Percentiles rank a stretch among this genome's conserved stretches.
phyloP scores from a whole-genome alignment of 306 rosid genomes.

The Pterocarpus santalinus region DNA sequence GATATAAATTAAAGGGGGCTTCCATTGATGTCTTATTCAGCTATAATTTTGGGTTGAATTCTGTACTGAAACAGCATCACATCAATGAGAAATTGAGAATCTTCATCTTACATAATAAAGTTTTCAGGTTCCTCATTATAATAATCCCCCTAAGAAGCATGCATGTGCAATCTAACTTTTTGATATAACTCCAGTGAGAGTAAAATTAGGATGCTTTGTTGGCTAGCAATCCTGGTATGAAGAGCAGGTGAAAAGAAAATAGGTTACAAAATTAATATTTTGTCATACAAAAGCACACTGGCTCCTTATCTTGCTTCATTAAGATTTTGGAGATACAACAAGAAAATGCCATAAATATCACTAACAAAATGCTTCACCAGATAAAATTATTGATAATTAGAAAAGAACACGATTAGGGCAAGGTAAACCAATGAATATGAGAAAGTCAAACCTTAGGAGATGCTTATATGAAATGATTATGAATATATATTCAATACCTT shows the following conservation, averaged over 20 bases:
- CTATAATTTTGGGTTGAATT: no score
- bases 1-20: neutral
- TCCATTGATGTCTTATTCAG: neutral
- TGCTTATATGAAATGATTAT: constrained; percentile 14
- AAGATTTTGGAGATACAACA: neutral
- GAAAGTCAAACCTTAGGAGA: neutral
- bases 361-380: neutral
- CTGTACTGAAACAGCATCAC: no score
- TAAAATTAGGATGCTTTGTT: neutral
- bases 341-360: neutral
- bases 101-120: no score
- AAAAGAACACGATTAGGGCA: neutral
- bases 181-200: neutral
- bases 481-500: constrained; percentile 60
- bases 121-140: no score
- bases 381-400: constrained; percentile 2
- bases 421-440: neutral
- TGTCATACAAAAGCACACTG: neutral
- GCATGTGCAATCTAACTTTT: neutral
- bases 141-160: neutral
- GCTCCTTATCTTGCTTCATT: neutral
- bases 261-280: no score
- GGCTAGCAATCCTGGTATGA: neutral
- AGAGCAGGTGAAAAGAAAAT: neutral
- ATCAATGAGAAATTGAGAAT: no score